Percentiles rank a stretch among this genome's conserved stretches.
Evolutionary conservation across 495 filamentous ascomycete genomes (phyloP).

Genomic region (Tirmania nivea): DNA sequence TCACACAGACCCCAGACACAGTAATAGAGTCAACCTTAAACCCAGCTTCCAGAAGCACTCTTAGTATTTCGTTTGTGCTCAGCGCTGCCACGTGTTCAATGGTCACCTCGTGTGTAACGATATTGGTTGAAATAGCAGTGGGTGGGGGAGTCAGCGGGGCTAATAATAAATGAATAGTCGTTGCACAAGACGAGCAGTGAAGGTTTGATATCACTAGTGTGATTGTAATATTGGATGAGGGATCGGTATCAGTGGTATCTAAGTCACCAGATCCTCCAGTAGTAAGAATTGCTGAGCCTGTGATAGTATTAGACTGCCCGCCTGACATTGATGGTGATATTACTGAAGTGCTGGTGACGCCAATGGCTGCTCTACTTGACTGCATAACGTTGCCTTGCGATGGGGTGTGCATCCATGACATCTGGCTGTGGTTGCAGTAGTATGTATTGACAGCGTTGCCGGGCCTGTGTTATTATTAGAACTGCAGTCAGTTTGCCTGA

Average conservation of each 20-base stretch:
- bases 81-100: constrained; percentile 14
- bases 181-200: constrained; percentile 40
- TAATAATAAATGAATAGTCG: constrained; percentile 31
- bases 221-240: constrained; percentile 20
- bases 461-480: too few species aligned
- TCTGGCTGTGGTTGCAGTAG: too few species aligned
- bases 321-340: too few species aligned
- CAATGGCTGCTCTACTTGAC: too few species aligned
- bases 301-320: too few species aligned
- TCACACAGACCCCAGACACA: constrained; percentile 4
- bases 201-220: constrained; percentile 34
- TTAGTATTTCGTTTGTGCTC: constrained; percentile 20
- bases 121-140: constrained; percentile 32
- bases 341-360: too few species aligned
- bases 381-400: too few species aligned
- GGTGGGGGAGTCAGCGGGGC: constrained; percentile 21
- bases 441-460: too few species aligned
- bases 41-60: constrained; percentile 25
- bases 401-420: too few species aligned
- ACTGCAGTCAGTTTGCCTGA: too few species aligned
- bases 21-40: constrained; percentile 24
- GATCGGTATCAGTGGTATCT: constrained; percentile 1
- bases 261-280: too few species aligned
- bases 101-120: constrained; percentile 34
- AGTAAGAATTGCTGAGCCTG: too few species aligned